Base-by-base conservation (phyloP, 208 protist genomes). In the Acanthamoeba lugdunensis region DNA sequence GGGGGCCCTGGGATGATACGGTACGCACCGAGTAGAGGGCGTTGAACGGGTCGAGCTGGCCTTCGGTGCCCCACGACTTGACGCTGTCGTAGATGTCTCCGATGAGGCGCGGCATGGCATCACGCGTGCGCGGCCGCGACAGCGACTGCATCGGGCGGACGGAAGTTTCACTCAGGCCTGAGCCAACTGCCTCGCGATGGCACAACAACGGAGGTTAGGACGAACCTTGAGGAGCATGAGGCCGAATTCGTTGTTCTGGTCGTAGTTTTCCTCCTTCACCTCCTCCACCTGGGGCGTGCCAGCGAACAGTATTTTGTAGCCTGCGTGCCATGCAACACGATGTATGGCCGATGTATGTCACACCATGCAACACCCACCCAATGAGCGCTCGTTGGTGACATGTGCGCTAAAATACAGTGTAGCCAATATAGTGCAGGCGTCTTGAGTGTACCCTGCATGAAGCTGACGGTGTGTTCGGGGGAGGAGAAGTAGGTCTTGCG, bases 31-130 rank as follows among this genome's bases (percentile, higher is more conserved):
- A 89, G 58, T 89, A 89, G 33, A 89, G 82, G 7, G 7, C 82
- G n/a, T 4, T 41, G 33, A 89, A 89, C 6, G 50, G 82, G 23
- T 89, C 82, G 25, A 89, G n/a, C 11, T 63, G 0, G 50, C 82
- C 82, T 67, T 56, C n/a, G 33, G n/a, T 41, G 30, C 82, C 82
- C 82, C 82, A 89, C 16, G 56, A 52, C 30, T 89, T 69, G 21
- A 67, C n/a, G 21, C 82, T 37, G 18, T 89, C 58, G 21, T 89
- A 89, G 58, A 89, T 89, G 58, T 89, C 50, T 4, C 58, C 82
- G 65, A 89, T 89, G 50, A 89, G 82, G 8, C 21, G 50, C 13
- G 82, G 82, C 82, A 89, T 89, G 45, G 82, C 21, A 21, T 89
- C 21, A 9, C 58, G 28, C 5, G 41, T 56, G 41, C 79, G 30